A percentile compares a stretch with the other conserved stretches of the same genome.
Conservation (phyloP, 2,329 filamentous ascomycete species). For the Colletotrichum abscissum region DNA sequence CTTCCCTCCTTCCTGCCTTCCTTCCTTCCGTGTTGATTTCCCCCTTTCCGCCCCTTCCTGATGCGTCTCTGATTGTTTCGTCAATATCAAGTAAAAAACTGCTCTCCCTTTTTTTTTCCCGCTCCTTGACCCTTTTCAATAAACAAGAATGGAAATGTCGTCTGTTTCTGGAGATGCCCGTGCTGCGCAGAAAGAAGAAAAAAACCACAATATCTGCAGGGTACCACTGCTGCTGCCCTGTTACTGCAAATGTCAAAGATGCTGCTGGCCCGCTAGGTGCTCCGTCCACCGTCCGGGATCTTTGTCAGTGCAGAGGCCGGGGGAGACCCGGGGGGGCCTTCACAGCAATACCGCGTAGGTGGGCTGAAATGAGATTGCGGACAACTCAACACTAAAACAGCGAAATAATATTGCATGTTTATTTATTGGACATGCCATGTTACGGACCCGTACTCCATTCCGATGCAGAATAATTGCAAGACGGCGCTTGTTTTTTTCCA, state of each 20-base stretch:
- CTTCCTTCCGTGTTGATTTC: background rate
- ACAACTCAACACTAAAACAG: background rate
- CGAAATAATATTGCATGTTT: background rate
- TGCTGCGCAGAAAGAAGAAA: background rate
- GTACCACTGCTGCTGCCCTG: background rate
- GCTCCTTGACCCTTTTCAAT: background rate
- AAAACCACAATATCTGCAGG: slow-evolving; percentile 5
- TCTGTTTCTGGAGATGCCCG: slow-evolving; percentile 27
- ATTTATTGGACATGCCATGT: background rate
- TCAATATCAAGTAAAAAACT: background rate
- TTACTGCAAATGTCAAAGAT: background rate
- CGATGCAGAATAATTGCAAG: too few relatives aligned
- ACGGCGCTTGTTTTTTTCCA: background rate
- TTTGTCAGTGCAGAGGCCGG: slow-evolving; percentile 22
- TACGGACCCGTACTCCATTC: slow-evolving; percentile 2
- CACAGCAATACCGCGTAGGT: background rate
- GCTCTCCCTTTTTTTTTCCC: background rate
- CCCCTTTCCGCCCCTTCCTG: background rate
- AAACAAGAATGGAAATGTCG: background rate
- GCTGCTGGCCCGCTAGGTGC: slow-evolving; percentile 3
- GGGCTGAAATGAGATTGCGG: slow-evolving; percentile 28
- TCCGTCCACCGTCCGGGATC: slow-evolving; percentile 6
- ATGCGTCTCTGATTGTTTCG: background rate
- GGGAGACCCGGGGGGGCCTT: background rate
- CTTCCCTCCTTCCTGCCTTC: background rate